Conservation (phyloP, 306 rosid genomes). For the Sophora flavescens region DNA sequence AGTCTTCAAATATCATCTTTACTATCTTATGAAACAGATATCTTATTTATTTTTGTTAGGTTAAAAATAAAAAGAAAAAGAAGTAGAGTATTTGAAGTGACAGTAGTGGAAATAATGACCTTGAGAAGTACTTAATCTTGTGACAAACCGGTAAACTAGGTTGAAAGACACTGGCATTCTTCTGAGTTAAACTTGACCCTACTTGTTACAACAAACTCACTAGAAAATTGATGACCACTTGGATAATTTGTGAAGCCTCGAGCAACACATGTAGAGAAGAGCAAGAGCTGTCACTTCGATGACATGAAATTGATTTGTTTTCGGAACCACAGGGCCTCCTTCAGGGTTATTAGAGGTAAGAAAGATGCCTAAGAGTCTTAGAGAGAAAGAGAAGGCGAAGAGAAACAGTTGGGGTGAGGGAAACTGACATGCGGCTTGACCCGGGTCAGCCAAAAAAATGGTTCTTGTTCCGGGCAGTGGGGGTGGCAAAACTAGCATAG, state of each 20-base stretch:
- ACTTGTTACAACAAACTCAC: constrained; percentile 45
- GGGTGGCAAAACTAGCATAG: no score
- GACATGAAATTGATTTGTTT: no score
- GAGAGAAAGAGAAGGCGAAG: no score
- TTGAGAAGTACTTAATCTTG: constrained; percentile 40
- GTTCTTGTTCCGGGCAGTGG: no score
- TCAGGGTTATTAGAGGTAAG: no score
- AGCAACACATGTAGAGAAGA: constrained; percentile 42
- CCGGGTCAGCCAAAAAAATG: no score
- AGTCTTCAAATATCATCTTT: not conserved
- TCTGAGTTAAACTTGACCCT: constrained; percentile 51
- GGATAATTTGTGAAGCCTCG: constrained; percentile 67
- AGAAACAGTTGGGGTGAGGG: no score
- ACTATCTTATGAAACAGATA: not conserved
- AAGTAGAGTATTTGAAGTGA: not conserved
- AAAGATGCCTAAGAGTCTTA: no score
- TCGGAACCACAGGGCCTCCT: no score
- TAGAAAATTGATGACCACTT: constrained; percentile 50
- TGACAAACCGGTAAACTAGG: constrained; percentile 64
- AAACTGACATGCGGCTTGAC: no score
- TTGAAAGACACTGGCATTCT: constrained; percentile 48
- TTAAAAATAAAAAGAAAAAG: not conserved
- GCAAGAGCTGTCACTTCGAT: not conserved
- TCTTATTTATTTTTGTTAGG: not conserved
- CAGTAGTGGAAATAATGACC: constrained; percentile 18